These are phyloP conservation scores for Microthlaspi erraticum DNA, from an alignment of 345 rosid genomes.

Conservation along the genomic window DNA sequence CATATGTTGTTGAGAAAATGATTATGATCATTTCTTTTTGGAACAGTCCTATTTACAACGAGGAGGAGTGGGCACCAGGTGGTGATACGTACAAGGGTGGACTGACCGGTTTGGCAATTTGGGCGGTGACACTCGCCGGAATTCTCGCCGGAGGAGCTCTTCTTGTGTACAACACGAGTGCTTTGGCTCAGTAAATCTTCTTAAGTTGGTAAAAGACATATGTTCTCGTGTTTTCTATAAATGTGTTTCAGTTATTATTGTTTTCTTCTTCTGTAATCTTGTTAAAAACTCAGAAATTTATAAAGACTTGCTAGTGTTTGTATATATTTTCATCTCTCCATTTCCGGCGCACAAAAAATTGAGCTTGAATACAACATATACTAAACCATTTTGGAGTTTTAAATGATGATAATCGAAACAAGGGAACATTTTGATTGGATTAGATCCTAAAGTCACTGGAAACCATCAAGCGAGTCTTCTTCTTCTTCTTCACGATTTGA, in stretches of 20 bases:
- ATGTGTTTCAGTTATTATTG: not conserved
- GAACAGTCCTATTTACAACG: constrained; percentile 78
- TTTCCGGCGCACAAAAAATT: constrained; percentile 11
- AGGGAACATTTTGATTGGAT: constrained; percentile 4
- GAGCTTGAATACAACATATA: constrained; percentile 4
- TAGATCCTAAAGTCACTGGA: constrained; percentile 36
- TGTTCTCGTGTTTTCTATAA: constrained; percentile 2
- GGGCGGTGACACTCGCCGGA: constrained; percentile 88
- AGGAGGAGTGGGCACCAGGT: constrained; percentile 66
- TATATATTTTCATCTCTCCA: constrained; percentile 9
- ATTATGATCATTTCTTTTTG: not conserved
- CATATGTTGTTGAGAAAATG: not conserved
- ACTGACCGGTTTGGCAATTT: constrained; percentile 81
- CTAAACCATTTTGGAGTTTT: not conserved
- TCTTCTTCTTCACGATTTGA: constrained; percentile 54
- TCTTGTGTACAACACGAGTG: constrained; percentile 98
- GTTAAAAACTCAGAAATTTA: constrained; percentile 22
- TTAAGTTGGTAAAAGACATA: constrained; percentile 11
- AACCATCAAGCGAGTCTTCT: constrained; percentile 48
- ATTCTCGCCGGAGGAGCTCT: constrained; percentile 89
- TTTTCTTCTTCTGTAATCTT: constrained; percentile 26
- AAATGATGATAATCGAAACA: not conserved
- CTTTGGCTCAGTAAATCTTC: constrained; percentile 68
- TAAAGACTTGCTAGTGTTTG: constrained; percentile 34
- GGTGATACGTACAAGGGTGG: constrained; percentile 93